phyloP scores from a whole-genome alignment of 768 basidiomycete genomes.

The Coprinellus micaceus region DNA sequence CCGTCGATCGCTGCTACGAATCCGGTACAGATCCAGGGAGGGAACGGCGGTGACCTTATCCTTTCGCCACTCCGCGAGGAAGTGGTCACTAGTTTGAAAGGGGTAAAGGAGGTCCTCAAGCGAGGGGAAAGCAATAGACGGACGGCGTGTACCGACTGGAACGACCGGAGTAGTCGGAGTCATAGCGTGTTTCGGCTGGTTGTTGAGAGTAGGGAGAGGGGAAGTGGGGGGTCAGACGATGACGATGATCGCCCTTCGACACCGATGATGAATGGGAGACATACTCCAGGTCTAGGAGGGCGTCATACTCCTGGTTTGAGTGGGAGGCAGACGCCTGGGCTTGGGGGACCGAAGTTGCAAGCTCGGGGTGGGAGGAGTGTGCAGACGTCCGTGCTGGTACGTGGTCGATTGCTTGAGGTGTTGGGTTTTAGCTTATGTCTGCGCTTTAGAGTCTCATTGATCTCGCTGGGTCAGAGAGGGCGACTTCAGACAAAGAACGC shows the following conservation, averaged over 20 bases:
- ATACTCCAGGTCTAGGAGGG: slow-evolving; percentile 47
- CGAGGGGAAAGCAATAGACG: slow-evolving; percentile 84
- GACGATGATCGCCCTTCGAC: slow-evolving; percentile 43
- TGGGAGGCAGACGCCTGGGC: slow-evolving; percentile 42
- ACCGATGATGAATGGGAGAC: slow-evolving; percentile 40
- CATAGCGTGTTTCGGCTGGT: slow-evolving; percentile 94
- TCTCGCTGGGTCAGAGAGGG: slow-evolving; percentile 94
- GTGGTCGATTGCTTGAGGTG: no score
- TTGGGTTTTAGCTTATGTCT: no score
- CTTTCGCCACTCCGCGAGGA: slow-evolving; percentile 84
- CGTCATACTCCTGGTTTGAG: slow-evolving; percentile 53
- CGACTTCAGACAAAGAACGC: slow-evolving; percentile 91
- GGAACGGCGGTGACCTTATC: slow-evolving; percentile 53
- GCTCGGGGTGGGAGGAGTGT: slow-evolving; percentile 78
- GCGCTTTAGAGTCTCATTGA: slow-evolving; percentile 78
- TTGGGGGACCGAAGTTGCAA: slow-evolving; percentile 61
- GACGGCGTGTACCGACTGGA: slow-evolving; percentile 99
- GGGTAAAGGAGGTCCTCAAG: slow-evolving; percentile 80
- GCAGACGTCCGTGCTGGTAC: slow-evolving; percentile 69
- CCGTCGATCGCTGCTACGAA: slow-evolving; percentile 49
- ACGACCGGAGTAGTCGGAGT: slow-evolving; percentile 89
- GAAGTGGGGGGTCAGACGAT: slow-evolving; percentile 36
- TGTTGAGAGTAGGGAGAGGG: slow-evolving; percentile 79
- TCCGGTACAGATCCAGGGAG: slow-evolving; percentile 73
- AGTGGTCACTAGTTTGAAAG: slow-evolving; percentile 86